A percentile compares a stretch with the other conserved stretches of the same genome.
phyloP scores from a whole-genome alignment of 2,329 filamentous ascomycete genomes.

The Scedosporium dehoogii region DNA sequence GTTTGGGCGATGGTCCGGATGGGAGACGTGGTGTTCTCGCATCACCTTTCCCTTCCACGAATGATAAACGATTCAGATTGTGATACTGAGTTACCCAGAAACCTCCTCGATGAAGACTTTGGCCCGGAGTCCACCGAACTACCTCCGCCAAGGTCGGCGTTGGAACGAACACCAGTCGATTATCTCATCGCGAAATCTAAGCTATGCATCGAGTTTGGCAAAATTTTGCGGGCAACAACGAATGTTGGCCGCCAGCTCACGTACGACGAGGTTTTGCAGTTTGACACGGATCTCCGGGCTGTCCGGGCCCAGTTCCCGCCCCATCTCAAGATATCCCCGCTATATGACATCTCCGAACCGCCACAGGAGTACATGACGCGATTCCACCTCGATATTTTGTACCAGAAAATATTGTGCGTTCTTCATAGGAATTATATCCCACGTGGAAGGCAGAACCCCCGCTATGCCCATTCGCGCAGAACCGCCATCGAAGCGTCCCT shows the following conservation, averaged over 20 bases:
- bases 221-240: constrained; percentile 57
- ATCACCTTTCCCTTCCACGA: constrained; percentile 54
- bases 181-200: constrained; percentile 70
- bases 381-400: constrained; percentile 74
- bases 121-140: constrained; percentile 57
- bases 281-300: constrained; percentile 52
- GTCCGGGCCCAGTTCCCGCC: constrained; percentile 62
- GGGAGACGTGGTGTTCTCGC: constrained; percentile 67
- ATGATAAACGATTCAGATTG: constrained; percentile 69
- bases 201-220: constrained; percentile 58
- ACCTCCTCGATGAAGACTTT: constrained; percentile 75
- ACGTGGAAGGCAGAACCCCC: constrained; percentile 65
- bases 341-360: constrained; percentile 70
- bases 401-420: constrained; percentile 80
- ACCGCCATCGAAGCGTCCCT: constrained; percentile 81
- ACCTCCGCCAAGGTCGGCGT: constrained; percentile 55
- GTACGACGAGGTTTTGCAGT: constrained; percentile 55
- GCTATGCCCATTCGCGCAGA: constrained; percentile 75
- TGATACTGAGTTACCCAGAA: constrained; percentile 65
- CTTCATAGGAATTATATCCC: constrained; percentile 80
- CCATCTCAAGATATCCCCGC: constrained; percentile 63
- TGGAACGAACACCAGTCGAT: constrained; percentile 64
- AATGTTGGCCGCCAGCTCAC: constrained; percentile 42
- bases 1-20: constrained; percentile 64
- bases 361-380: constrained; percentile 79